A percentile compares a stretch with the other conserved stretches of the same genome.
phyloP scores from a whole-genome alignment of 345 rosid species.

The Rhizophora apiculata region DNA sequence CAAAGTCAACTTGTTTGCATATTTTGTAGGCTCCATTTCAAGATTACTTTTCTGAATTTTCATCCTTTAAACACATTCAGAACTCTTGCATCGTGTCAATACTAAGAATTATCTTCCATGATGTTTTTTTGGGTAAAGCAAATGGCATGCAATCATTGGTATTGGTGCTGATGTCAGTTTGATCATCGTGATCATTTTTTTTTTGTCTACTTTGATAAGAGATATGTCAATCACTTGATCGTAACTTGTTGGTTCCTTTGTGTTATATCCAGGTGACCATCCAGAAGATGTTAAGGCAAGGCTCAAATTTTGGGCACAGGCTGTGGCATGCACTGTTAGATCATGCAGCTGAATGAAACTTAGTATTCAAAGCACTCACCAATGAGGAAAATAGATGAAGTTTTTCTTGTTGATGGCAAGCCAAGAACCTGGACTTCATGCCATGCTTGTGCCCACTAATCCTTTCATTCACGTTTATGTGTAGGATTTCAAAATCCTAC shows the following conservation, averaged over 20 bases:
- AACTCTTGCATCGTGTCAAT: not conserved
- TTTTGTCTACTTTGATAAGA: not conserved
- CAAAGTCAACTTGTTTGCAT: too few species aligned
- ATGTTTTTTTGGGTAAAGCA: not conserved
- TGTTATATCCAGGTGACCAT: conserved; percentile 60
- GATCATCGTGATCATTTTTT: too few species aligned
- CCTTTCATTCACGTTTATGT: conserved; percentile 18
- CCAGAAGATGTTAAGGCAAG: conserved; percentile 99
- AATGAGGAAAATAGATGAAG: conserved; percentile 2
- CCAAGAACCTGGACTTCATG: conserved; percentile 21
- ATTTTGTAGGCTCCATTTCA: too few species aligned
- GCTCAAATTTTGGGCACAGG: conserved; percentile 93
- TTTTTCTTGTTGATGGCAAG: conserved; percentile 14
- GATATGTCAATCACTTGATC: not conserved
- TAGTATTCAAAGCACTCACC: conserved; percentile 2
- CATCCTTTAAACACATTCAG: not conserved
- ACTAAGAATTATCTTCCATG: not conserved
- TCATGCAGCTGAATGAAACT: conserved; percentile 58
- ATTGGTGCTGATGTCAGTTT: too few species aligned
- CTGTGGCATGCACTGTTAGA: conserved; percentile 90
- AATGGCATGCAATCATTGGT: too few species aligned
- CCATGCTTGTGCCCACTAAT: conserved; percentile 13
- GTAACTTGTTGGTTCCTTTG: conserved; percentile 5
- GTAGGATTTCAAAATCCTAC: conserved; percentile 41
- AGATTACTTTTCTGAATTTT: too few species aligned